Conservation (phyloP, 139 green algal genomes). For the Closterium sp. region DNA sequence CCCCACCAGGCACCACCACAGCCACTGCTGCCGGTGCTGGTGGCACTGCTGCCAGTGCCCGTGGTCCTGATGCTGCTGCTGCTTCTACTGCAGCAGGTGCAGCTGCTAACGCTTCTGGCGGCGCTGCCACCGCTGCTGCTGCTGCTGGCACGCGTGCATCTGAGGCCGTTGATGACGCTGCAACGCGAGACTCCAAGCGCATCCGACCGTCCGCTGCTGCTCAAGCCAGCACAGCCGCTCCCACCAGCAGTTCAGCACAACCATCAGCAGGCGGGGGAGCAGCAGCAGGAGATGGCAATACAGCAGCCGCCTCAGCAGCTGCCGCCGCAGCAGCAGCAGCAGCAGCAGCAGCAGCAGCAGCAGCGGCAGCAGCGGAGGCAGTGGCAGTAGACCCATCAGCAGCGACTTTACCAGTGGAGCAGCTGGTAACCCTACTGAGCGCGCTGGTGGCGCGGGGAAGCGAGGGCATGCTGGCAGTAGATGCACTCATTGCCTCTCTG, state of each 20-base stretch:
- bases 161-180: neutral
- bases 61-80: neutral
- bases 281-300: neutral
- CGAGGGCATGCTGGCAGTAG: slow-evolving; percentile 17
- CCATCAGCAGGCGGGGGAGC: neutral
- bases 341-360: neutral
- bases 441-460: slow-evolving; percentile 12
- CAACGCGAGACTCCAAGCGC: neutral
- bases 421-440: slow-evolving; percentile 24
- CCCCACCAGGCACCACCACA: neutral
- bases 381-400: neutral
- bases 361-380: neutral
- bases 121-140: neutral
- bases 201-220: neutral
- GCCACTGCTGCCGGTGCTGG: neutral
- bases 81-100: neutral
- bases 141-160: neutral
- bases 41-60: neutral
- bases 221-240: neutral
- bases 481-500: slow-evolving; percentile 6
- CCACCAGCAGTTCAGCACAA: neutral
- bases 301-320: neutral
- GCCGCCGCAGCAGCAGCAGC: slow-evolving; percentile 4
- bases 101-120: neutral
- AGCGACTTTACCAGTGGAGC: neutral